phyloP scores from a whole-genome alignment of 2,329 filamentous ascomycete species.

The Moelleriella libera region DNA sequence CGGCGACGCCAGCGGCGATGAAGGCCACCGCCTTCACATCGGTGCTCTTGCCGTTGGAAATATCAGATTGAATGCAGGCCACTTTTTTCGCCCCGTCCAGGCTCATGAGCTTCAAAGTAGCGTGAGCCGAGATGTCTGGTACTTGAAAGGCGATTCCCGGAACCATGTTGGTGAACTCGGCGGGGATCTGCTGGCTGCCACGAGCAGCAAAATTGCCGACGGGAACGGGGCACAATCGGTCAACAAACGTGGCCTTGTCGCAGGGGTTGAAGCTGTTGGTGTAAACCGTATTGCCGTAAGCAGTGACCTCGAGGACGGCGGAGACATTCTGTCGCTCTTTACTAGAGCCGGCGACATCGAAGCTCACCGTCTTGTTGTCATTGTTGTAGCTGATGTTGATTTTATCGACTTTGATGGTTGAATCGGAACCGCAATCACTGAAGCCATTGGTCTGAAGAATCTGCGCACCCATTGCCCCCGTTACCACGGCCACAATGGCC shows the following conservation, averaged over 20 bases:
- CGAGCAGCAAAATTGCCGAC: conserved; percentile 57
- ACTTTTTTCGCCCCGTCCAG: conserved; percentile 46
- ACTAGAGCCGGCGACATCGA: conserved; percentile 73
- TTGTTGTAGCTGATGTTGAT: conserved; percentile 71
- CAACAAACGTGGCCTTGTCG: conserved; percentile 47
- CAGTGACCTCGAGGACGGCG: conserved; percentile 60
- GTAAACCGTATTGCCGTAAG: conserved; percentile 76
- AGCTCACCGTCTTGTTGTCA: conserved; percentile 55
- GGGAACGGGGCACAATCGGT: conserved; percentile 75
- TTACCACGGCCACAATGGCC: conserved; percentile 18
- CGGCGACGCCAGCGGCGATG: conserved; percentile 70
- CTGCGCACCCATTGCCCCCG: conserved; percentile 47
- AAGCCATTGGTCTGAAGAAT: conserved; percentile 73
- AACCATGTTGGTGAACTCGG: conserved; percentile 57
- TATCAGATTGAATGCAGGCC: conserved; percentile 69
- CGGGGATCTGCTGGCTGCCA: conserved; percentile 59
- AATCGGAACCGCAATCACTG: conserved; percentile 46
- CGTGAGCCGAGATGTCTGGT: conserved; percentile 78
- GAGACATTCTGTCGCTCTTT: conserved; percentile 63
- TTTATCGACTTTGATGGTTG: conserved; percentile 53
- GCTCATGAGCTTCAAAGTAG: conserved; percentile 60
- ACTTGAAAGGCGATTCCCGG: conserved; percentile 81
- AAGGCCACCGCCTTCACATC: conserved; percentile 66
- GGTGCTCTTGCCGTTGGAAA: conserved; percentile 79
- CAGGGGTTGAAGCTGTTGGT: conserved; percentile 75